phyloP scores from a whole-genome alignment of 1,284 basidiomycete species.

The Sanghuangporus weigelae region DNA sequence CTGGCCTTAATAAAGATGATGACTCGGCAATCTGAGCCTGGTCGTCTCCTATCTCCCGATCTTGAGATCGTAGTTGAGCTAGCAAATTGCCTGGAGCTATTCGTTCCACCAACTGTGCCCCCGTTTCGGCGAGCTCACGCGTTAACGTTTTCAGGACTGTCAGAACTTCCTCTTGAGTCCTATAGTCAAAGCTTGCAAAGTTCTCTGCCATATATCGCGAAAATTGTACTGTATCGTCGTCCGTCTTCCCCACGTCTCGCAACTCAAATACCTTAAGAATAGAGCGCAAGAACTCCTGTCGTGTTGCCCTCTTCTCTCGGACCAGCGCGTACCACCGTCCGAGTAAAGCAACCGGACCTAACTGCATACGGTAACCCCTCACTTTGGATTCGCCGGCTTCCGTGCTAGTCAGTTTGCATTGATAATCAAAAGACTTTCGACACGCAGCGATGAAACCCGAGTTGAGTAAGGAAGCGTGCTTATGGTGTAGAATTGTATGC shows the following conservation, averaged over 20 bases:
- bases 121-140: slow-evolving; percentile 76
- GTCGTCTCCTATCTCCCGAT: background rate
- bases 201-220: slow-evolving; percentile 93
- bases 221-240: slow-evolving; percentile 73
- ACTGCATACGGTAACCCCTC: slow-evolving; percentile 60
- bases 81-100: slow-evolving; percentile 66
- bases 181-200: slow-evolving; percentile 88
- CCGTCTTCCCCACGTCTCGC: slow-evolving; percentile 38
- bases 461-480: slow-evolving; percentile 88
- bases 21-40: background rate
- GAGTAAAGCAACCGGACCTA: slow-evolving; percentile 65
- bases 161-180: slow-evolving; percentile 89
- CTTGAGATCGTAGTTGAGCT: slow-evolving; percentile 39
- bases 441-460: slow-evolving; percentile 81
- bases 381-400: background rate
- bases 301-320: slow-evolving; percentile 79
- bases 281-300: slow-evolving; percentile 84
- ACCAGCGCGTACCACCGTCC: slow-evolving; percentile 89
- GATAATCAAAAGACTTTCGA: slow-evolving; percentile 78
- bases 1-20: background rate
- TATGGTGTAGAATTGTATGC: slow-evolving; percentile 79
- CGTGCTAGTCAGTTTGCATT: slow-evolving; percentile 49
- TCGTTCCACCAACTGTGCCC: slow-evolving; percentile 71
- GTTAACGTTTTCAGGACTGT: slow-evolving; percentile 82
- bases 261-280: slow-evolving; percentile 79